phyloP scores from a whole-genome alignment of 306 rosid species.

The Pachyrhizus erosus region DNA sequence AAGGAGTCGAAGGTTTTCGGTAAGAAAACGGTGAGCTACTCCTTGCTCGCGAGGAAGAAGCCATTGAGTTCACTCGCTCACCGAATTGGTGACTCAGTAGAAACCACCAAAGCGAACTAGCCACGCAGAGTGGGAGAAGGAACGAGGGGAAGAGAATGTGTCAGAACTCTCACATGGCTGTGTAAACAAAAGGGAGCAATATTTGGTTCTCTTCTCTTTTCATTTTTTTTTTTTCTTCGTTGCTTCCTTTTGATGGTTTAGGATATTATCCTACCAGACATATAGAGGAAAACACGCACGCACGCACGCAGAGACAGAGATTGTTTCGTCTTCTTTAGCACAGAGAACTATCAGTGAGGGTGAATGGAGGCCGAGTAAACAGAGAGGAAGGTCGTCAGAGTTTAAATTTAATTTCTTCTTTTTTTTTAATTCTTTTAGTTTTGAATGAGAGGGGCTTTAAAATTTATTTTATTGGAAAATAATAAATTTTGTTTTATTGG shows the following conservation, averaged over 20 bases:
- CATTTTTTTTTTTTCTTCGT: slow-evolving; percentile 3
- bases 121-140: too few relatives aligned
- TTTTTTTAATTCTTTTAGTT: not conserved
- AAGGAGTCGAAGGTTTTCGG: slow-evolving; percentile 82
- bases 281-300: slow-evolving; percentile 27
- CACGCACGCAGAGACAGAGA: slow-evolving; percentile 38
- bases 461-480: not conserved
- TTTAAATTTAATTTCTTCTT: slow-evolving; percentile 41
- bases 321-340: slow-evolving; percentile 87
- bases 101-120: slow-evolving; percentile 11
- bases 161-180: slow-evolving; percentile 88
- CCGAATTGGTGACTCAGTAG: slow-evolving; percentile 61
- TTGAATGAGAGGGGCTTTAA: not conserved
- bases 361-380: not conserved
- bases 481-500: not conserved
- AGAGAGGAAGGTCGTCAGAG: slow-evolving; percentile 35
- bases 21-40: slow-evolving; percentile 95
- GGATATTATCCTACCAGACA: slow-evolving; percentile 35
- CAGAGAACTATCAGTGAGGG: slow-evolving; percentile 65
- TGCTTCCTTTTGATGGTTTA: slow-evolving; percentile 34
- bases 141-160: slow-evolving; percentile 63
- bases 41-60: slow-evolving; percentile 89
- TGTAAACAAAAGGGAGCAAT: slow-evolving; percentile 60
- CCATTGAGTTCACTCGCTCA: slow-evolving; percentile 67
- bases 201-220: slow-evolving; percentile 44